phyloP scores from a whole-genome alignment of 352 stramenopile genomes.

The Phytophthora citrophthora region DNA sequence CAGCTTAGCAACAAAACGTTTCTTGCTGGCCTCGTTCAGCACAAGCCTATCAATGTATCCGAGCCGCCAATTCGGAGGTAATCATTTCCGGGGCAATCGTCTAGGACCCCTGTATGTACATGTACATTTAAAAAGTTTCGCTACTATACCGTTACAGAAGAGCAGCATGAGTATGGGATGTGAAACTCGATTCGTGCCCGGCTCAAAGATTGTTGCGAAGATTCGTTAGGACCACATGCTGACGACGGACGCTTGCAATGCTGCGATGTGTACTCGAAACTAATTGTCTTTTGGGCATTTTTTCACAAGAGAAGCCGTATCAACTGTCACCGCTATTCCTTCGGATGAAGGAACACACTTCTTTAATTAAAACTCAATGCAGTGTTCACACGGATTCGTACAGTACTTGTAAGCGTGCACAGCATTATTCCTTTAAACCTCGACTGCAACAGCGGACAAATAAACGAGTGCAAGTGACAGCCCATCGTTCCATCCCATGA shows the following conservation, averaged over 20 bases:
- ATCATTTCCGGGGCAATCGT: no score
- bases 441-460: not conserved
- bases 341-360: not conserved
- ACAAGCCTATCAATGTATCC: no score
- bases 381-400: not conserved
- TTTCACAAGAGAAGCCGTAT: no score
- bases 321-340: no score
- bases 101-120: no score
- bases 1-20: no score
- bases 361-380: not conserved
- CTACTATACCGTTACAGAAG: no score
- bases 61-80: no score
- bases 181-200: not conserved
- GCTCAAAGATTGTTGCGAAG: constrained; percentile 16
- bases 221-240: constrained; percentile 12
- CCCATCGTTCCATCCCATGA: not conserved
- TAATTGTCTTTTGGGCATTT: not conserved
- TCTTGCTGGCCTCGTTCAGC: no score
- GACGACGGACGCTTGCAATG: constrained; percentile 7
- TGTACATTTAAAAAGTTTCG: no score
- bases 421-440: no score
- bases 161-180: no score
- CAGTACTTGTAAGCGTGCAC: not conserved
- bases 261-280: not conserved
- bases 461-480: not conserved